Percentiles rank a stretch among this genome's conserved stretches.
Evolutionary conservation across 2,329 filamentous ascomycete genomes (phyloP).

Genomic region (Cercospora sp.): DNA sequence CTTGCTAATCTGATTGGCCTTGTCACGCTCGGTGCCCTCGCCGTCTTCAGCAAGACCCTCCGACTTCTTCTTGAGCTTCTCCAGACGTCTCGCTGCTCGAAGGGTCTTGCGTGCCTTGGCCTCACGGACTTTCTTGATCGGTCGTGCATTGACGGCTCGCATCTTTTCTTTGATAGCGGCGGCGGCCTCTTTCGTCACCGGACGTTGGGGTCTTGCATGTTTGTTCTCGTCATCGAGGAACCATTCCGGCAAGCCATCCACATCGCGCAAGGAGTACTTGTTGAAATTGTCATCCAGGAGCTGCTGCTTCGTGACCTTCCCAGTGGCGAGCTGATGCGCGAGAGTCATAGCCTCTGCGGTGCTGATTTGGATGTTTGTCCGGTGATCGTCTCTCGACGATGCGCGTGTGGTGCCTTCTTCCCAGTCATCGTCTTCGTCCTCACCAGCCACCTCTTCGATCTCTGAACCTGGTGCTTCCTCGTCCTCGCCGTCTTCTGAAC

Average conservation of each 20-base stretch:
- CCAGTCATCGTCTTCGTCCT: slow-evolving; percentile 54
- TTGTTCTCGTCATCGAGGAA: slow-evolving; percentile 88
- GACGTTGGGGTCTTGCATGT: slow-evolving; percentile 81
- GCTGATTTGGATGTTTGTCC: slow-evolving; percentile 89
- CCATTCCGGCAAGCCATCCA: slow-evolving; percentile 93
- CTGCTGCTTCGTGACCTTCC: slow-evolving; percentile 75
- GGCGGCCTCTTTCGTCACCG: slow-evolving; percentile 88
- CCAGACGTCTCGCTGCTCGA: slow-evolving; percentile 83
- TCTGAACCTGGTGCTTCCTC: slow-evolving; percentile 31
- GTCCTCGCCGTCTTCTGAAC: slow-evolving; percentile 18
- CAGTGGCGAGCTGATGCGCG: slow-evolving; percentile 85
- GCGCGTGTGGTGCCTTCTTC: slow-evolving; percentile 61
- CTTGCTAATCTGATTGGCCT: slow-evolving; percentile 78
- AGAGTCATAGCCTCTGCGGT: slow-evolving; percentile 99
- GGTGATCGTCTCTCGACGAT: slow-evolving; percentile 50
- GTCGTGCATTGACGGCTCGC: slow-evolving; percentile 87
- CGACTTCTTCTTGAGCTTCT: slow-evolving; percentile 98
- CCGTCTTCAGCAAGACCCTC: slow-evolving; percentile 77
- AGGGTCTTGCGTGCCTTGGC: slow-evolving; percentile 97
- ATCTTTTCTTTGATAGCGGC: slow-evolving; percentile 91
- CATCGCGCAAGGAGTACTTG: slow-evolving; percentile 85
- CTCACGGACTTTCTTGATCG: slow-evolving; percentile 98
- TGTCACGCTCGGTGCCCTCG: slow-evolving; percentile 83
- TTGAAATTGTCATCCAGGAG: slow-evolving; percentile 91
- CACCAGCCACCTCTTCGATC: slow-evolving; percentile 37